phyloP scores from a whole-genome alignment of 2,329 filamentous ascomycete species.

The Fusarium aywerte region DNA sequence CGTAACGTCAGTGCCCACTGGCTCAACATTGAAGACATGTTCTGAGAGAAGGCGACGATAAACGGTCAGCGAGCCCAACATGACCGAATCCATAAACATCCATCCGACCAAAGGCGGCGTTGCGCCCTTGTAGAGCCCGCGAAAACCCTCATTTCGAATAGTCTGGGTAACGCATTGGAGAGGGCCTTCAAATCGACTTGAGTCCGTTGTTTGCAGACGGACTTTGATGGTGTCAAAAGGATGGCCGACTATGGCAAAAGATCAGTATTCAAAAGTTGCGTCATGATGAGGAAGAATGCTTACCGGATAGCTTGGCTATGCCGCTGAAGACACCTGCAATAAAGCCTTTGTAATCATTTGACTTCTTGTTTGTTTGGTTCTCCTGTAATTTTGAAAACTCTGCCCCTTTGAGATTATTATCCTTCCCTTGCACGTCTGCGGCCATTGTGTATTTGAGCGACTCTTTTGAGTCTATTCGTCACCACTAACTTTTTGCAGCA shows the following conservation, averaged over 20 bases:
- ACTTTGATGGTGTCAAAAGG: slow-evolving; percentile 98
- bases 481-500: slow-evolving; percentile 1
- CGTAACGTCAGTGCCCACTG: slow-evolving; percentile 25
- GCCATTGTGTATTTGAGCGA: slow-evolving; percentile 34
- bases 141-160: slow-evolving; percentile 82
- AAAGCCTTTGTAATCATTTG: slow-evolving; percentile 84
- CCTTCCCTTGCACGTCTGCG: slow-evolving; percentile 33
- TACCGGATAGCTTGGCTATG: slow-evolving; percentile 87
- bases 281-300: slow-evolving; percentile 43
- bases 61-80: slow-evolving; percentile 91
- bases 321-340: slow-evolving; percentile 96
- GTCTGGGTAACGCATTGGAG: slow-evolving; percentile 88
- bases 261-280: slow-evolving; percentile 5
- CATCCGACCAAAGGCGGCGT: slow-evolving; percentile 92
- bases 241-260: slow-evolving; percentile 63
- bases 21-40: slow-evolving; percentile 73
- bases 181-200: slow-evolving; percentile 83
- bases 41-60: slow-evolving; percentile 88
- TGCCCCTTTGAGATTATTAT: background rate
- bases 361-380: slow-evolving; percentile 20
- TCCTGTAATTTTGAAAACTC: background rate
- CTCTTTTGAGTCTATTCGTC: slow-evolving; percentile 14
- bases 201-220: slow-evolving; percentile 85
- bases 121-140: slow-evolving; percentile 92
- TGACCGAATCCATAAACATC: slow-evolving; percentile 96